phyloP scores from a whole-genome alignment of 2,329 filamentous ascomycete genomes.

The Colletotrichum sansevieriae region DNA sequence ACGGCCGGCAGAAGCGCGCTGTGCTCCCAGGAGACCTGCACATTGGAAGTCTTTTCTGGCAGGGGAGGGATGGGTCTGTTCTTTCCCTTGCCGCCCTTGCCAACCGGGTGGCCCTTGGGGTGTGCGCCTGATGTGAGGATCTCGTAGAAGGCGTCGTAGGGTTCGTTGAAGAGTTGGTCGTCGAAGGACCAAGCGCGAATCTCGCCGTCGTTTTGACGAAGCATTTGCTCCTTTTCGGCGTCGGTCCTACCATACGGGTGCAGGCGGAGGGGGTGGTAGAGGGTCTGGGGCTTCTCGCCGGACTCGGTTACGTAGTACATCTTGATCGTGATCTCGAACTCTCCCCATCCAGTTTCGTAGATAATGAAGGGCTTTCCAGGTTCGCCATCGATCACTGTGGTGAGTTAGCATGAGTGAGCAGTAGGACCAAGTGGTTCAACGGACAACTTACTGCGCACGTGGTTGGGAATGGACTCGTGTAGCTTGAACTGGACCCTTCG shows the following conservation, averaged over 20 bases:
- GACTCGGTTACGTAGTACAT: conserved; percentile 91
- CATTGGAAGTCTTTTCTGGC: conserved; percentile 50
- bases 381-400: conserved; percentile 77
- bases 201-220: conserved; percentile 66
- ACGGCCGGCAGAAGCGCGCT: conserved; percentile 81
- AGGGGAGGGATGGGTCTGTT: conserved; percentile 57
- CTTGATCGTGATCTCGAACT: conserved; percentile 96
- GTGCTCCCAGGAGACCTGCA: conserved; percentile 63
- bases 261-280: conserved; percentile 92
- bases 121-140: conserved; percentile 81
- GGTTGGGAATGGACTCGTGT: conserved; percentile 95
- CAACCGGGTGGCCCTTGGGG: conserved; percentile 57
- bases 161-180: conserved; percentile 97
- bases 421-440: neutral
- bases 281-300: conserved; percentile 93
- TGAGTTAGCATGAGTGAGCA: conserved; percentile 40
- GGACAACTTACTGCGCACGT: conserved; percentile 75
- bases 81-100: conserved; percentile 66
- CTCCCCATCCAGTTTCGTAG: conserved; percentile 95
- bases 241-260: conserved; percentile 91
- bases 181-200: conserved; percentile 89
- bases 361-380: conserved; percentile 81
- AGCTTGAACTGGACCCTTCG: conserved; percentile 98
- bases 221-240: conserved; percentile 73
- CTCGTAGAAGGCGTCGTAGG: conserved; percentile 92